A percentile compares a stretch with the other conserved stretches of the same genome.
These are phyloP conservation scores for Euphorbia pulcherrima DNA, from an alignment of 345 rosid species.

Conservation along the genomic window DNA sequence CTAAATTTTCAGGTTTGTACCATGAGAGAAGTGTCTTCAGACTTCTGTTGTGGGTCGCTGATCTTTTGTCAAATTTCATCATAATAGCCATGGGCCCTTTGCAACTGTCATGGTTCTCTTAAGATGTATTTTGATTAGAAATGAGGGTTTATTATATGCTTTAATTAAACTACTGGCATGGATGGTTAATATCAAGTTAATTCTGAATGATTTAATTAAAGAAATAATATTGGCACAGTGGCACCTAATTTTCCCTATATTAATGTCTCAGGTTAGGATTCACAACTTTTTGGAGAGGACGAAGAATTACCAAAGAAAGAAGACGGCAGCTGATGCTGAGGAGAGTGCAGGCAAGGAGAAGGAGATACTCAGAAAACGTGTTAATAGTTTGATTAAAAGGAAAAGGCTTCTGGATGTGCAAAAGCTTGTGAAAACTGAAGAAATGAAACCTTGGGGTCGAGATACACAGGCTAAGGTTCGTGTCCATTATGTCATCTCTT, in stretches of 20 bases:
- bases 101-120: neutral
- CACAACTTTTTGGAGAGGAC: conserved; percentile 73
- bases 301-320: conserved; percentile 45
- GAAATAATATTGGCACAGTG: neutral
- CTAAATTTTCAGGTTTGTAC: neutral
- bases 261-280: conserved; percentile 59
- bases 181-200: neutral
- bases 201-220: neutral
- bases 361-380: conserved; percentile 61
- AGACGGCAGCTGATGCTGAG: conserved; percentile 38
- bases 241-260: neutral
- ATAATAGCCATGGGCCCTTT: neutral
- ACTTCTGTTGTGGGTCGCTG: neutral
- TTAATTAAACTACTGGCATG: neutral
- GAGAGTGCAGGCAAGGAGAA: conserved; percentile 50
- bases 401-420: conserved; percentile 60
- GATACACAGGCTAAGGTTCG: conserved; percentile 86
- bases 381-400: conserved; percentile 67
- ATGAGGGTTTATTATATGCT: neutral
- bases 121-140: neutral
- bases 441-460: conserved; percentile 74
- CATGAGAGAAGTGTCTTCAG: neutral
- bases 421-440: conserved; percentile 66
- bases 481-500: conserved; percentile 10
- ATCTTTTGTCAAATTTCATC: neutral